Base-by-base conservation (phyloP, 805 yeast genomes). In the Cyberlindnera misumaiensis region DNA sequence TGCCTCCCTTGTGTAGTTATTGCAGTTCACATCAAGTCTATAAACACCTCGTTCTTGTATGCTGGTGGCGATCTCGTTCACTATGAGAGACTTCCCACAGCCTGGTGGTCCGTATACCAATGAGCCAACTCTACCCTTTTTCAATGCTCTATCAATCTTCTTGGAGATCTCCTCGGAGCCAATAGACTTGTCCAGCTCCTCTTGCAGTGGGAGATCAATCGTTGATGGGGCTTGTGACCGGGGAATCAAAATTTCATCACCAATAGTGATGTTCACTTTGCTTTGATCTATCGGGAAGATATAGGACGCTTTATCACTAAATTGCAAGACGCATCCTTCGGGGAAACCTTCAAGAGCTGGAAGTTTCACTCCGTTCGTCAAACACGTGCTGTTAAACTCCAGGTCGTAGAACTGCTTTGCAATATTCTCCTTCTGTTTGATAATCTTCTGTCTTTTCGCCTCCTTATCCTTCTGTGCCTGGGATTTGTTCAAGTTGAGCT, bases 101-200 rank as follows among this genome's bases (percentile, higher is more conserved):
- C 96, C 97, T 1, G 84, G 65, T 16, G 78, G 61, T 0, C 97
- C 97, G 47, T 77, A 71, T 0, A 89, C 51, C 38, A 87, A 60
- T 0, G 77, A 63, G 2, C 90, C 85, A 7, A 69, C 55, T 36
- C 67, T 68, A 6, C 72, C 72, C 30, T 69, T 58, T 6, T 64
- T 51, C 3, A 79, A 49, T 0, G 69, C 54, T 7, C 65, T 65
- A 6, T 60, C 47, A 10, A 77, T 49, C 4, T 63, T 60, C 0
- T 55, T 59, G 10, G 80, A 47, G 5, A 66, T 50, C 3, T 59
- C 49, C 22, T 77, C 80, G 32, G 79, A 65, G 0, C 93, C 95
- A 30, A 83, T 73, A 4, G 77, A 70, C 1, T 52, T 48, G 6
- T 47, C 29, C 13, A 5, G 11, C 11, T 24, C 26, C 11, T 16